Base-by-base conservation (phyloP, 2,329 filamentous ascomycete genomes). In the Aureobasidium namibiae region DNA sequence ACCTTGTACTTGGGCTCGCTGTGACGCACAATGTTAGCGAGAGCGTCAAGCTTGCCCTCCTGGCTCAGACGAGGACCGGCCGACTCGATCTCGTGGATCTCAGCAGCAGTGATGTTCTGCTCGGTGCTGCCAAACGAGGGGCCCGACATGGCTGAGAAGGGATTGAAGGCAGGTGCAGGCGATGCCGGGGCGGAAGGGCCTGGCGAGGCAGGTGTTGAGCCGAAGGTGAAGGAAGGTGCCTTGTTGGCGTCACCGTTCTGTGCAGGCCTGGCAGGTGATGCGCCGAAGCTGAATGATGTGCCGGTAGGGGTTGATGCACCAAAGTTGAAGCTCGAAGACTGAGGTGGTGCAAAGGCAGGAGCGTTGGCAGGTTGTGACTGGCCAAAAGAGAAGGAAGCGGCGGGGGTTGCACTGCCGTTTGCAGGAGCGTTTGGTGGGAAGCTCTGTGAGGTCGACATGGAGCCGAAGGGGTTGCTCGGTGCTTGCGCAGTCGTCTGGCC, bases 1-100 rank as follows among this genome's bases (percentile, higher is more conserved):
- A 59, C 56, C 57, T 53, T 52, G 57, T 59, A 53, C 46, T 59
- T 49, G 18, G 56, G 34, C n/a, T 59, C 56, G 56, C 57, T 62
- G 9, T 61, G 42, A 31, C 60, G 60, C 21, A 63, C 61, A 29
- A 63, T 60, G 24, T 60, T 54, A 1, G 50, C 49, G 21, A 63
- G 38, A 18, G 52, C 45, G 16, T 56, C 50, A 18, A 53, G 56
- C 26, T 63, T 58, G 53, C 46, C 46, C 29, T 56, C 41, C 5
- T 58, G 49, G 23, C 36, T 44, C 26, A 63, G 39, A 29, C 44
- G 39, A 5, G 59, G 59, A 6, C 59, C 61, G 6, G 61, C 56
- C 4, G 46, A 18, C 26, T 63, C 60, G 7, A 63, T 53, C 34
- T 63, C 61, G 2, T 42, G 24, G n/a, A 60, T 59, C 45, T 63